Evolutionary conservation across 257 asterid species (phyloP).

Genomic region (Perilla frutescens): DNA sequence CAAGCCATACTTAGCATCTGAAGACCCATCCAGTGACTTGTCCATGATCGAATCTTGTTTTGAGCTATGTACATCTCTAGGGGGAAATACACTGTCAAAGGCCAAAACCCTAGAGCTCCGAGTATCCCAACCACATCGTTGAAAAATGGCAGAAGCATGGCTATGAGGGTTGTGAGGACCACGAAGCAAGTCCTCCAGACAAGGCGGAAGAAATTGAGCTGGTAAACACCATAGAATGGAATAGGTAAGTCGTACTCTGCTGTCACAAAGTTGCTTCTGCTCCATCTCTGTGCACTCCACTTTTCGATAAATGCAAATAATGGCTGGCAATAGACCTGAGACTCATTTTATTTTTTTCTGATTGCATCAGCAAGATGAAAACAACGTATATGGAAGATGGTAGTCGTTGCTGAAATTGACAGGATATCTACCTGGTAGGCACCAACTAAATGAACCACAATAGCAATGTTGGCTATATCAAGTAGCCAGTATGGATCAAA

Average conservation of each 20-base stretch:
- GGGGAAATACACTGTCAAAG: slow-evolving; percentile 53
- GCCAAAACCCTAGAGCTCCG: slow-evolving; percentile 60
- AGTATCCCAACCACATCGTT: slow-evolving; percentile 54
- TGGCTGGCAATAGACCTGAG: slow-evolving; percentile 49
- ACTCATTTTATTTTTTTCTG: background rate
- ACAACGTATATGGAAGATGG: background rate
- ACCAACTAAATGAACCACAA: slow-evolving; percentile 55
- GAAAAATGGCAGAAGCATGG: slow-evolving; percentile 56
- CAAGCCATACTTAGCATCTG: slow-evolving; percentile 51
- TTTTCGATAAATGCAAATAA: slow-evolving; percentile 51
- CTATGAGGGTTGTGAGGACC: slow-evolving; percentile 43
- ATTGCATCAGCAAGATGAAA: background rate
- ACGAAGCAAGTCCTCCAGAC: slow-evolving; percentile 50
- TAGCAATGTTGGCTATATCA: slow-evolving; percentile 51
- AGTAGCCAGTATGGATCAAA: slow-evolving; percentile 51
- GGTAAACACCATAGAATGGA: slow-evolving; percentile 44
- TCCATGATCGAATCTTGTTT: slow-evolving; percentile 46
- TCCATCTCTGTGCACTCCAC: slow-evolving; percentile 43
- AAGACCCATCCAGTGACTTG: slow-evolving; percentile 41
- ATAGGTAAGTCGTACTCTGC: slow-evolving; percentile 42
- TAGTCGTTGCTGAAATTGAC: background rate
- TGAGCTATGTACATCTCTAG: slow-evolving; percentile 52
- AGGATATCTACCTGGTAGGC: slow-evolving; percentile 48
- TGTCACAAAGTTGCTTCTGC: slow-evolving; percentile 39
- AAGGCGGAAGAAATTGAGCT: slow-evolving; percentile 46